These are phyloP conservation scores for Metarhizium album DNA, from an alignment of 2,329 filamentous ascomycete genomes.

Conservation along the genomic window DNA sequence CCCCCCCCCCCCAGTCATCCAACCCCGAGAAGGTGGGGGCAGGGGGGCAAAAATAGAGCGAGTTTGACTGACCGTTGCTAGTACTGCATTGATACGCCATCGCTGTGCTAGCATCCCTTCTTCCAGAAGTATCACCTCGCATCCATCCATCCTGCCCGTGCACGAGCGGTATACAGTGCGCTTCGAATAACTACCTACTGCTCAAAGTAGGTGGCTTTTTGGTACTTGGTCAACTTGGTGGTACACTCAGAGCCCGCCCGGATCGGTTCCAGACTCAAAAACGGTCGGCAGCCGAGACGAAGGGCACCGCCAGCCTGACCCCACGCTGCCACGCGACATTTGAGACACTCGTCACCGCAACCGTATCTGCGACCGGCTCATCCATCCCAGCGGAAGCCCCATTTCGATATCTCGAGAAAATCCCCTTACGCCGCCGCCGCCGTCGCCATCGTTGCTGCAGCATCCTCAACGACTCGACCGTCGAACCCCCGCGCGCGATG, in stretches of 20 bases:
- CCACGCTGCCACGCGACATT: constrained; percentile 18
- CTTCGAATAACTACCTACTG: not conserved
- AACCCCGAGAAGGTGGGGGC: not conserved
- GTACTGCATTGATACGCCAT: constrained; percentile 2
- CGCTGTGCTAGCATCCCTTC: not conserved
- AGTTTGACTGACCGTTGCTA: too few species aligned
- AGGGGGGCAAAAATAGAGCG: not conserved
- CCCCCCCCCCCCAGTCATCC: constrained; percentile 32
- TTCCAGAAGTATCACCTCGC: not conserved
- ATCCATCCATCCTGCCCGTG: not conserved
- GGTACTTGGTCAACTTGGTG: too few species aligned
- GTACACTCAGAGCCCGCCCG: not conserved
- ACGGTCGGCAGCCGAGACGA: constrained; percentile 8
- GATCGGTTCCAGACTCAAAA: not conserved
- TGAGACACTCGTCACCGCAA: constrained; percentile 15
- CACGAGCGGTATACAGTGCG: not conserved
- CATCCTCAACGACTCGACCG: constrained; percentile 5
- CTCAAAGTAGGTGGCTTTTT: too few species aligned
- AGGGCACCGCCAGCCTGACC: constrained; percentile 9
- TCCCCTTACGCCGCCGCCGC: not conserved
- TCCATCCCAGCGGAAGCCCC: not conserved
- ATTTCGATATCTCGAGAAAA: constrained; percentile 3
- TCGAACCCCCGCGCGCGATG: constrained; percentile 36
- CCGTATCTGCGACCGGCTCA: constrained; percentile 1
- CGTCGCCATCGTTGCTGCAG: constrained; percentile 9